Evolutionary conservation across 2,329 filamentous ascomycete species (phyloP), one percentile per base, ranked within the genome.

Genomic region (Colletotrichum sp.): DNA sequence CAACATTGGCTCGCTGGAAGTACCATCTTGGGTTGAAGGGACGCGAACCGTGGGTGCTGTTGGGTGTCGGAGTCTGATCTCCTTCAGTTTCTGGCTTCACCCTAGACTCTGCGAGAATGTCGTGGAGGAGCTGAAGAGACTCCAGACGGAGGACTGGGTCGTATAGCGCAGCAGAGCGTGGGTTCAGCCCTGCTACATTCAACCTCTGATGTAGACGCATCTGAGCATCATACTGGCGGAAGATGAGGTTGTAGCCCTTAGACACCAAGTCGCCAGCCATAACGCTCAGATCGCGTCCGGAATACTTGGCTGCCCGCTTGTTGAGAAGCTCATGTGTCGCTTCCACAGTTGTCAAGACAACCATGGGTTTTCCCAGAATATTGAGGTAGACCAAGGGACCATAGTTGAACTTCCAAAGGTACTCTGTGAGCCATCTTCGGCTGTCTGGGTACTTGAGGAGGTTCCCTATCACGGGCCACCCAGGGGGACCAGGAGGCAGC

Each of bases 321-420:
- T 68, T 72, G 10, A 75, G 16, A 4, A 72, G 68, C n/a, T 75
- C 63, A 32, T 75, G 72, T 18, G 72, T 70, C 13, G 69, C 62
- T 8, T 72, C 69, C 9, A 68, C 63, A 2, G 72, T 75, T 4
- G 69, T 75, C 30, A 72, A 44, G n/a, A 75, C 13, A 9, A 75
- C 18, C 8, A 8, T 28, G 7, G 68, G 34, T 2, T 32, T 64
- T 5, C 72, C 60, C 10, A 44, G 15, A 18, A 60, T 52, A 2
- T 67, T 28, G 22, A 55, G 30, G 30, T 75, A 34, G 26, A 62
- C 30, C 6, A 72, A 8, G 16, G 72, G 72, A 4, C 72, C 72
- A 22, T 66, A 75, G 5, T 13, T 24, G 9, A 65, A 48, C 8
- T n/a, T 67, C 72, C 72, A 75, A 32, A 66, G 68, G 10, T 57